phyloP scores from a whole-genome alignment of 2,329 filamentous ascomycete genomes.

The Neonectria faginata region DNA sequence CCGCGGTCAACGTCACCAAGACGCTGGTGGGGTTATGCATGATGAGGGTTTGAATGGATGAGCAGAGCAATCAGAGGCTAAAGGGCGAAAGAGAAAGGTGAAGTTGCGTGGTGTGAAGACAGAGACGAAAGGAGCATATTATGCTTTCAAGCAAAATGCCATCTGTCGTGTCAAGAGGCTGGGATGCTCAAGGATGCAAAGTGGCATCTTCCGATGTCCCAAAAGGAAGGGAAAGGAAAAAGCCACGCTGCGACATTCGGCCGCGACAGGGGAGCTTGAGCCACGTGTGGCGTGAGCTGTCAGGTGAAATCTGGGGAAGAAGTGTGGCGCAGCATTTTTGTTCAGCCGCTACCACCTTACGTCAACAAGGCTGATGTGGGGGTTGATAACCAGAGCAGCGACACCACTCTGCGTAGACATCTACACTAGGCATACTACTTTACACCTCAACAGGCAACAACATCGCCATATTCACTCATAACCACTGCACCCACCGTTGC shows the following conservation, averaged over 20 bases:
- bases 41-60: constrained; percentile 33
- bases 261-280: constrained; percentile 32
- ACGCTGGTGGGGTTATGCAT: constrained; percentile 67
- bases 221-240: constrained; percentile 40
- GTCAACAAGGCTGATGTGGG: constrained; percentile 32
- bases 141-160: constrained; percentile 21
- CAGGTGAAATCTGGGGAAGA: constrained; percentile 21
- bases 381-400: background rate
- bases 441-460: constrained; percentile 15
- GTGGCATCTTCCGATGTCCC: constrained; percentile 43
- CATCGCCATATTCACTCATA: background rate
- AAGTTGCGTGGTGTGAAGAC: background rate
- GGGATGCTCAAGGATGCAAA: constrained; percentile 36
- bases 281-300: constrained; percentile 40
- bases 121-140: constrained; percentile 15
- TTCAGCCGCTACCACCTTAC: constrained; percentile 15
- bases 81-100: background rate
- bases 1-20: constrained; percentile 60
- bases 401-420: background rate
- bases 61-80: constrained; percentile 1
- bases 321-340: constrained; percentile 33
- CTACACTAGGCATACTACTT: constrained; percentile 11
- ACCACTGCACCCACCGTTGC: background rate
- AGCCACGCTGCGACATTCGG: constrained; percentile 47
- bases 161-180: constrained; percentile 21